Base-by-base conservation (phyloP, 2,329 filamentous ascomycete genomes). In the Madurella mycetomatis region DNA sequence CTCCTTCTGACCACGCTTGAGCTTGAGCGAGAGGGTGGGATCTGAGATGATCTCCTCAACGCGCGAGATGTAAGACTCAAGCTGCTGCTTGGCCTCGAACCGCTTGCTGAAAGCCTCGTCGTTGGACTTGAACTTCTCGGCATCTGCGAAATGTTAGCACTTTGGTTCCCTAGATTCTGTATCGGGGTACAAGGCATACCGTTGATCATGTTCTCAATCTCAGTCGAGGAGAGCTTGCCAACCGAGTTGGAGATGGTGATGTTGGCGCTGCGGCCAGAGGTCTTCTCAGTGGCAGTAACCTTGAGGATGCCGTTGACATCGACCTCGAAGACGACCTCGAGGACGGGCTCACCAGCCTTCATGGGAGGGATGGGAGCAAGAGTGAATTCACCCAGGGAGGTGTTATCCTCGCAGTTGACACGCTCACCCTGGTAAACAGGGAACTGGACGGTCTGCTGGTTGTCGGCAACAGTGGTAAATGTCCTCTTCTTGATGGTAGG, bases 231-330 rank as follows among this genome's bases (percentile, higher is more conserved):
- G 65, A 99, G 90, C 83, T 99, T 99, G 75, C 94, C 94, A 69
- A 99, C 92, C 57, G 94, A 96, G 86, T 99, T 99, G 77, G 90
- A 90, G 78, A 99, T 99, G 73, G 94, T 99, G 76, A 99, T 99
- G 86, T 99, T 99, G 77, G 94, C 94, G 70, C 83, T 94, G 74
- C 94, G 92, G 69, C 94, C 94, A 34, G 94, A 96, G 66, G 90
- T 92, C 86, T 99, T 99, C 85, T 99, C 94, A 46, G 92, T 96
- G 65, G 94, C 94, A 61, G 92, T 97, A 69, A 97, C 94, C 86
- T 99, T 99, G 64, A 99, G 87, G 74, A 96, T 96, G 87, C 94
- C 94, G 82, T 99, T 99, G 83, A 96, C 94, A 67, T 99, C 94
- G 71, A 99, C 94, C 81, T 99, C 94, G 78, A 99, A 97, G 74